Evolutionary conservation across 2,329 filamentous ascomycete species (phyloP).

Genomic region (Colletotrichum endophyticum): DNA sequence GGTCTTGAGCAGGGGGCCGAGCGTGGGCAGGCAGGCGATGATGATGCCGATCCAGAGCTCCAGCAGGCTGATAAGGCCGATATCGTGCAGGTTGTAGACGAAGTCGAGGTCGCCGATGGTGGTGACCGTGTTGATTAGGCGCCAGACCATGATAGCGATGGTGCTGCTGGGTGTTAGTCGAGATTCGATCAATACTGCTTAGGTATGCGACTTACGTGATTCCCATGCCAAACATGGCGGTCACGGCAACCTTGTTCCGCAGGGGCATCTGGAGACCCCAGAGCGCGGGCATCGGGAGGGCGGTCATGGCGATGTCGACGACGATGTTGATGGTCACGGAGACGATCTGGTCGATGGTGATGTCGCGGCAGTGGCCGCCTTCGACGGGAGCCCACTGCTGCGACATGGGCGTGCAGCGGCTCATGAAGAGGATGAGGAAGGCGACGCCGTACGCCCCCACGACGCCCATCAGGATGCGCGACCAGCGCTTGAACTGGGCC

Average conservation of each 20-base stretch:
- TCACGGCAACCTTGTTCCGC: constrained; percentile 37
- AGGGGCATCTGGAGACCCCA: constrained; percentile 45
- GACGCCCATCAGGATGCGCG: constrained; percentile 27
- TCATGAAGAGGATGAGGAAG: constrained; percentile 34
- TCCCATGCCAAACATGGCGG: constrained; percentile 35
- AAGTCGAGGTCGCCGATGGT: constrained; percentile 24
- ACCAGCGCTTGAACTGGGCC: constrained; percentile 27
- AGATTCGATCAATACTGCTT: background rate
- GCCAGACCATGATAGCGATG: constrained; percentile 42
- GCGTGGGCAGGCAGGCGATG: constrained; percentile 45
- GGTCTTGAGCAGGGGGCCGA: constrained; percentile 35
- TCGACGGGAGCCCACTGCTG: constrained; percentile 34
- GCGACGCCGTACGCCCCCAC: constrained; percentile 28
- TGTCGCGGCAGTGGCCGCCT: constrained; percentile 41
- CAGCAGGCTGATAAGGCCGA: constrained; percentile 39
- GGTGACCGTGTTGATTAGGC: constrained; percentile 33
- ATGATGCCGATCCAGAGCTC: constrained; percentile 45
- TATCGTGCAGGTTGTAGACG: constrained; percentile 28
- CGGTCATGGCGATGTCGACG: constrained; percentile 38
- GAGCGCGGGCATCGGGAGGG: constrained; percentile 45
- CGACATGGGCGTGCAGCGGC: constrained; percentile 33
- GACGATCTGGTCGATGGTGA: constrained; percentile 24
- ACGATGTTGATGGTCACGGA: constrained; percentile 29
- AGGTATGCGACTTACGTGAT: constrained; percentile 27
- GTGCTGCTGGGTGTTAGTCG: constrained; percentile 26